Conservation (phyloP, 164 flowering plant genomes). For the Aristolochia californica region DNA sequence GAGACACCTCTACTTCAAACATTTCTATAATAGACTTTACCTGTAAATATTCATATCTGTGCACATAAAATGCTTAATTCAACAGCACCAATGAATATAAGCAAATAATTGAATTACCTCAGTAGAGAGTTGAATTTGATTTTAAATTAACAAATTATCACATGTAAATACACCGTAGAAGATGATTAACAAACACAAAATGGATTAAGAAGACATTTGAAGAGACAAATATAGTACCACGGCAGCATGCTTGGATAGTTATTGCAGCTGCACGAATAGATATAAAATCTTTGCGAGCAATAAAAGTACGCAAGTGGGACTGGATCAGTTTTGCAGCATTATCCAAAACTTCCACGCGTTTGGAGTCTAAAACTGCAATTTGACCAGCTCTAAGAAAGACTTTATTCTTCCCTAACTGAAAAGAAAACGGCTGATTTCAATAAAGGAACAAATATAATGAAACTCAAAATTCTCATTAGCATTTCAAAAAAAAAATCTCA, state of each 20-base stretch:
- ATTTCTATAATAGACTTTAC: too few relatives aligned
- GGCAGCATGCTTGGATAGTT: slow-evolving; percentile 61
- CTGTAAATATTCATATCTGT: too few relatives aligned
- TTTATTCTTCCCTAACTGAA: slow-evolving; percentile 75
- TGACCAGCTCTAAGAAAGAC: slow-evolving; percentile 96
- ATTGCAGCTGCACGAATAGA: slow-evolving; percentile 44
- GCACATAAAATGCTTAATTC: too few relatives aligned
- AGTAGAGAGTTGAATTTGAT: too few relatives aligned
- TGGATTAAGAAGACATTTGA: background rate
- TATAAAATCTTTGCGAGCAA: slow-evolving; percentile 46
- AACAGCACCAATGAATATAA: too few relatives aligned
- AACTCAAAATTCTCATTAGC: background rate
- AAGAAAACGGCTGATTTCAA: background rate
- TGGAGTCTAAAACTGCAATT: slow-evolving; percentile 73
- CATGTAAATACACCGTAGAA: too few relatives aligned
- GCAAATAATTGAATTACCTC: too few relatives aligned
- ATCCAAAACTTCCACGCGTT: slow-evolving; percentile 79
- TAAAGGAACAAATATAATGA: background rate
- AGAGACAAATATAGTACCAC: slow-evolving; percentile 38
- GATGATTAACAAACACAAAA: background rate
- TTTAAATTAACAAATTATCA: too few relatives aligned
- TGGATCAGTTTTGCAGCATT: slow-evolving; percentile 73
- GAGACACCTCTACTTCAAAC: too few relatives aligned
- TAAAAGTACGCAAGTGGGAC: slow-evolving; percentile 45
- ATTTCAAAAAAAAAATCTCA: too few relatives aligned